Conservation (phyloP, 2,329 filamentous ascomycete genomes). For the Fusarium haematococcum region DNA sequence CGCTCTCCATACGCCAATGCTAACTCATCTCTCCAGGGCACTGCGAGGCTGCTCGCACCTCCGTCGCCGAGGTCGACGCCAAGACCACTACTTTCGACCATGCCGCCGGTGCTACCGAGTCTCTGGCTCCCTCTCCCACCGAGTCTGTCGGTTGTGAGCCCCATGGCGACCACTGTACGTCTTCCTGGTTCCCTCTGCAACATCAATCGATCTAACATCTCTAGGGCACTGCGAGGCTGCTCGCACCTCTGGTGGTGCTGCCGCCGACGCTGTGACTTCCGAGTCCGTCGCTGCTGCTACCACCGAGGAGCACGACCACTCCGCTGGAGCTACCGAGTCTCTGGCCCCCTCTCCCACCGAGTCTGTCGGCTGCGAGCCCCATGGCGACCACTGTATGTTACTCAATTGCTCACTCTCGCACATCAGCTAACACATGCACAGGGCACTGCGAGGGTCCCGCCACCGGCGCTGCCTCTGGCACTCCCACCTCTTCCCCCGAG, state of each 20-base stretch:
- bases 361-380: conserved; percentile 38
- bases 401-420: accelerated
- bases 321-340: conserved; percentile 17
- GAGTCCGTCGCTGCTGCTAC: conserved; percentile 22
- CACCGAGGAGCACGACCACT: conserved; percentile 29
- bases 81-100: conserved; percentile 18
- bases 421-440: not conserved
- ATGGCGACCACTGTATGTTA: conserved; percentile 41
- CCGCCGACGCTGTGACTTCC: conserved; percentile 11
- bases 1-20: too few relatives aligned
- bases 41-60: conserved; percentile 30
- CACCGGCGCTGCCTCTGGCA: conserved; percentile 14
- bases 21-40: conserved; percentile 6
- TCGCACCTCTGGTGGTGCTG: conserved; percentile 11
- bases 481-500: conserved; percentile 10
- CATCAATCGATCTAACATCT: not conserved
- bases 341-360: conserved; percentile 36
- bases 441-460: conserved; percentile 41
- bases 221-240: conserved; percentile 31
- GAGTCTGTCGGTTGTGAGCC: conserved; percentile 41
- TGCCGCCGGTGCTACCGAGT: not conserved
- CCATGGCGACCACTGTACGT: conserved; percentile 39
- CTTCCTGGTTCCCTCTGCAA: accelerated
- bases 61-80: not conserved
- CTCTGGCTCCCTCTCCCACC: conserved; percentile 30